These are phyloP conservation scores for Butyriboletus loyo DNA, from an alignment of 768 basidiomycete genomes.

Conservation along the genomic window DNA sequence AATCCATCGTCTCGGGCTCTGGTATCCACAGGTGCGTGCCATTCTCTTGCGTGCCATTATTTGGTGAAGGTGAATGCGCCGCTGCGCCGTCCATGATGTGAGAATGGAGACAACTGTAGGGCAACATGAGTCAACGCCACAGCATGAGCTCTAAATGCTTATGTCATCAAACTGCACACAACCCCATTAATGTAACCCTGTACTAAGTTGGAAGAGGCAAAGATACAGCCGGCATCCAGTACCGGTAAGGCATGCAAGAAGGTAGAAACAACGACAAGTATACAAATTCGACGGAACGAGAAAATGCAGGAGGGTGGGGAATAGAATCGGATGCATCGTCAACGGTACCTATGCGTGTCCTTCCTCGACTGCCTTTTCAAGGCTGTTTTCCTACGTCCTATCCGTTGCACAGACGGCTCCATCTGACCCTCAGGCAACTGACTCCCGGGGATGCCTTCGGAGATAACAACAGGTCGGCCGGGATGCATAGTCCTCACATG, in stretches of 20 bases:
- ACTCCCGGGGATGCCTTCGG: neutral
- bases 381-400: constrained; percentile 6
- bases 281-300: neutral
- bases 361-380: constrained; percentile 5
- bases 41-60: constrained; percentile 5
- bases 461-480: neutral
- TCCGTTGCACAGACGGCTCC: neutral
- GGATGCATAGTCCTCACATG: constrained; percentile 22
- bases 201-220: neutral
- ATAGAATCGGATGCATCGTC: neutral
- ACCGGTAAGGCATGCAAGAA: neutral
- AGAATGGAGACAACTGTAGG: neutral
- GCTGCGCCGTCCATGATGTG: constrained; percentile 13
- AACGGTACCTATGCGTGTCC: constrained; percentile 1
- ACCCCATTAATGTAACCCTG: no score
- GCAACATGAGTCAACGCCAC: neutral
- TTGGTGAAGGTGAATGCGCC: neutral
- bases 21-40: constrained; percentile 32
- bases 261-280: no score
- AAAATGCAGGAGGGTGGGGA: neutral
- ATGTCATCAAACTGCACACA: constrained; percentile 12
- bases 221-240: neutral
- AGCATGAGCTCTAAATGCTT: neutral
- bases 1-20: constrained; percentile 21
- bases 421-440: neutral